Conservation (phyloP, 108 stramenopile genomes). For the Cyclotella atomus region DNA sequence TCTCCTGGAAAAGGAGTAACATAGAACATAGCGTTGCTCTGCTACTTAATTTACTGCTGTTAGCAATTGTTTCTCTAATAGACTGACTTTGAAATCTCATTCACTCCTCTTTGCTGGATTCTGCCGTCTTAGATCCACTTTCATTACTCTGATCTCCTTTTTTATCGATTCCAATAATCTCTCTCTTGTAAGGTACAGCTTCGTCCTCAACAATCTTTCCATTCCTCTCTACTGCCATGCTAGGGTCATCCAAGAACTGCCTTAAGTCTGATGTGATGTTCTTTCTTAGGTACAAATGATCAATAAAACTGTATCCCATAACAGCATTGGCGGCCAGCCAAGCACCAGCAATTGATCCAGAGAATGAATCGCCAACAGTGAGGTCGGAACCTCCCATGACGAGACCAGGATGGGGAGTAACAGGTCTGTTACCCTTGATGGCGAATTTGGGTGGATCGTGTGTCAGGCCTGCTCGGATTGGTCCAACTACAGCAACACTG, state of each 20-base stretch:
- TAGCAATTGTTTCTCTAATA: too few relatives aligned
- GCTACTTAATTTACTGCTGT: too few relatives aligned
- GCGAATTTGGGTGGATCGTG: constrained; percentile 86
- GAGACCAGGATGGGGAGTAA: constrained; percentile 79
- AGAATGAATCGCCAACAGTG: constrained; percentile 83
- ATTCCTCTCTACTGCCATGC: constrained; percentile 38
- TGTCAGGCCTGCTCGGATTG: constrained; percentile 67
- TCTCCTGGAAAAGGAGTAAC: too few relatives aligned
- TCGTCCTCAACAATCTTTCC: constrained; percentile 67
- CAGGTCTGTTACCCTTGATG: constrained; percentile 83
- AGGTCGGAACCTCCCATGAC: constrained; percentile 82
- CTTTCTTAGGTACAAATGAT: constrained; percentile 82
- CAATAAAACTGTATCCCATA: constrained; percentile 75
- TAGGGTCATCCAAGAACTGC: constrained; percentile 65
- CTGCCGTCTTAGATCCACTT: constrained; percentile 26
- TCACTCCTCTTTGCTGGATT: constrained; percentile 55
- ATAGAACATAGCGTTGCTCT: too few relatives aligned
- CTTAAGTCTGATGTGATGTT: constrained; percentile 80
- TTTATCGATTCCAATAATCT: constrained; percentile 3
- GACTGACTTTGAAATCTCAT: not conserved
- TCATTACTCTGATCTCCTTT: not conserved
- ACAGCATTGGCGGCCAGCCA: constrained; percentile 89
- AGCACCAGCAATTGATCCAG: constrained; percentile 76
- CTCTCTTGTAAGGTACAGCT: constrained; percentile 63
- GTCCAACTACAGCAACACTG: constrained; percentile 54